phyloP scores from a whole-genome alignment of 2,329 filamentous ascomycete species.

The Aspergillus carbonarius region DNA sequence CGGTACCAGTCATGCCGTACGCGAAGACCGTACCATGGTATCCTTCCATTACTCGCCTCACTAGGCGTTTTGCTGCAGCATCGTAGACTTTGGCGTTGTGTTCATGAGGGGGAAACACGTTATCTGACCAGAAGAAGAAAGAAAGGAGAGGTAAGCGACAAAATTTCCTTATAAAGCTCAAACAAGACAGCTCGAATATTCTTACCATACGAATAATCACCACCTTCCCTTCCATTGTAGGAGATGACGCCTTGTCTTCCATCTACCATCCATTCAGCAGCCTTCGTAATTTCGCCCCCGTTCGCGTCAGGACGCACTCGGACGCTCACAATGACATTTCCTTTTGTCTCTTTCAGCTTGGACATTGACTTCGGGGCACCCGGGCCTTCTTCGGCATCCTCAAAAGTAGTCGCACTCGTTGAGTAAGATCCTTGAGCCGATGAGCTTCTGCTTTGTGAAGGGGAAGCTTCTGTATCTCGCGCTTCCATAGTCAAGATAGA shows the following conservation, averaged over 20 bases:
- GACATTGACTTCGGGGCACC: slow-evolving; percentile 31
- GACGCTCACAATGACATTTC: slow-evolving; percentile 94
- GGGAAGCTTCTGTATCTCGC: slow-evolving; percentile 75
- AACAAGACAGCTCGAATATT: background rate
- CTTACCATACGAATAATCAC: slow-evolving; percentile 89
- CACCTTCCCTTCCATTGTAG: slow-evolving; percentile 84
- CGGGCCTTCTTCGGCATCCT: slow-evolving; percentile 66
- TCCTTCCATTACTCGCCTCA: slow-evolving; percentile 96
- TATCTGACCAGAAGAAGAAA: slow-evolving; percentile 60
- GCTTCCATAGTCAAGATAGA: slow-evolving; percentile 64
- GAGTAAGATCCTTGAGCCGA: slow-evolving; percentile 91
- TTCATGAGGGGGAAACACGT: slow-evolving; percentile 91
- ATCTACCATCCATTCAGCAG: slow-evolving; percentile 89
- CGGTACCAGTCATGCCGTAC: slow-evolving; percentile 98
- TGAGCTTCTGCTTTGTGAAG: slow-evolving; percentile 84
- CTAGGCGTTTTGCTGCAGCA: slow-evolving; percentile 85
- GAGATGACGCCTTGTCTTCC: slow-evolving; percentile 77
- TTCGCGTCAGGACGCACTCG: slow-evolving; percentile 78
- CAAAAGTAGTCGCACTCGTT: slow-evolving; percentile 83
- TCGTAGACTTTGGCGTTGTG: slow-evolving; percentile 96
- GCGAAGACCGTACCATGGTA: slow-evolving; percentile 98
- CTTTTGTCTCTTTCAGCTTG: slow-evolving; percentile 70
- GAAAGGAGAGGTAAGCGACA: slow-evolving; percentile 19
- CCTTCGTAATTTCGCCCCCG: slow-evolving; percentile 60
- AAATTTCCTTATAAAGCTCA: background rate